Conservation (phyloP, 306 rosid genomes). For the Quercus glauca region DNA sequence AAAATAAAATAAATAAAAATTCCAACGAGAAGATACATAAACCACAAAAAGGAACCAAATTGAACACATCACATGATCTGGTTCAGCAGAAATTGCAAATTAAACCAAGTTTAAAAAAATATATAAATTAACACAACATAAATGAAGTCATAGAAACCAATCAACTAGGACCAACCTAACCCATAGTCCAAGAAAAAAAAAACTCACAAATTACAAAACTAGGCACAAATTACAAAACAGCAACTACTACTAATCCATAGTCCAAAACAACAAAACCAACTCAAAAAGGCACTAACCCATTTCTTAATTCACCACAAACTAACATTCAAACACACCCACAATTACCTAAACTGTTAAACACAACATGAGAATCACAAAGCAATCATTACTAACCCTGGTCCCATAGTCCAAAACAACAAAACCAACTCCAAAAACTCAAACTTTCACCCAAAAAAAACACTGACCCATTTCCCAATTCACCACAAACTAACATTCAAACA, state of each 20-base stretch:
- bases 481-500: slow-evolving; percentile 6
- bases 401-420: slow-evolving; percentile 6
- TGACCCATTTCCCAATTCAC: background rate
- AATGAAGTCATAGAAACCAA: background rate
- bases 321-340: background rate
- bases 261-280: slow-evolving; percentile 7
- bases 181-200: background rate
- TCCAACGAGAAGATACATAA: background rate
- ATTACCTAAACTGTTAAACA: background rate
- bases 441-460: background rate
- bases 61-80: background rate
- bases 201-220: background rate
- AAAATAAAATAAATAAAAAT: background rate
- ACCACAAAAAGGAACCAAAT: background rate
- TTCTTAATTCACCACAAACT: background rate
- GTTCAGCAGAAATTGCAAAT: background rate
- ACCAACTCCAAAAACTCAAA: slow-evolving; percentile 1
- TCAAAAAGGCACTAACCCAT: background rate
- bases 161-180: slow-evolving; percentile 2
- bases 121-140: background rate
- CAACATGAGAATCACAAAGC: background rate
- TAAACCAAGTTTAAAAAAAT: background rate
- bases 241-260: background rate
- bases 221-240: background rate
- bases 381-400: background rate